Percentiles rank a stretch among this genome's conserved stretches.
phyloP scores from a whole-genome alignment of 768 basidiomycete genomes.

The Tulasnella sp. region DNA sequence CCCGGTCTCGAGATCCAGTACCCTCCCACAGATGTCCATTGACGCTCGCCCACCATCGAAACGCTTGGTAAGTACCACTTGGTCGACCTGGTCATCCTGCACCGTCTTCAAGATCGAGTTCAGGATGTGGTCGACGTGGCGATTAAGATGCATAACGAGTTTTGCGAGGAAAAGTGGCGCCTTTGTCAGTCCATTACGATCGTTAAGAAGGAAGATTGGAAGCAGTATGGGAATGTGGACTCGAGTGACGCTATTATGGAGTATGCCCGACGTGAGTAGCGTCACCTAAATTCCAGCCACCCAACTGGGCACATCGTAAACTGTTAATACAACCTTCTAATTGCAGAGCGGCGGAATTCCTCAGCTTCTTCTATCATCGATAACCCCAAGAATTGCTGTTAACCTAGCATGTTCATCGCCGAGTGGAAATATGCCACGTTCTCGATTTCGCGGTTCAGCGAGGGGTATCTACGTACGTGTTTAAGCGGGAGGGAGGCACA shows the following conservation, averaged over 20 bases:
- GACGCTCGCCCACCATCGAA: neutral
- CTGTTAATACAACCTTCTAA: too few relatives aligned
- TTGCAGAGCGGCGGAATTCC: too few relatives aligned
- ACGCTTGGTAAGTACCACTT: neutral
- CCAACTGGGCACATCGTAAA: too few relatives aligned
- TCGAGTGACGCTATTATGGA: slow-evolving; percentile 10
- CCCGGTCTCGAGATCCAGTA: neutral
- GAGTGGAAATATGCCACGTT: too few relatives aligned
- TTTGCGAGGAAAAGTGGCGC: neutral
- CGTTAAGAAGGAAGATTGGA: neutral
- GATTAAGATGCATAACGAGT: neutral
- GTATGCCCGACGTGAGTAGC: too few relatives aligned
- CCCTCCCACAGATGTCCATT: neutral
- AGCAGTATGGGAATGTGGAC: neutral
- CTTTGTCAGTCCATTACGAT: neutral
- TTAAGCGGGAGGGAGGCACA: too few relatives aligned
- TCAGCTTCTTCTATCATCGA: too few relatives aligned
- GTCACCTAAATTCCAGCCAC: too few relatives aligned
- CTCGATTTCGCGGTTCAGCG: too few relatives aligned
- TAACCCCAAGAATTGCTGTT: too few relatives aligned
- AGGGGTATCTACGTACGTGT: too few relatives aligned
- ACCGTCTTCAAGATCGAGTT: slow-evolving; percentile 8
- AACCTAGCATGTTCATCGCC: neutral
- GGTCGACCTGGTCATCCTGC: neutral
- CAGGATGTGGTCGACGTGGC: neutral